phyloP scores from a whole-genome alignment of 345 rosid genomes.

The Euclidium syriacum region DNA sequence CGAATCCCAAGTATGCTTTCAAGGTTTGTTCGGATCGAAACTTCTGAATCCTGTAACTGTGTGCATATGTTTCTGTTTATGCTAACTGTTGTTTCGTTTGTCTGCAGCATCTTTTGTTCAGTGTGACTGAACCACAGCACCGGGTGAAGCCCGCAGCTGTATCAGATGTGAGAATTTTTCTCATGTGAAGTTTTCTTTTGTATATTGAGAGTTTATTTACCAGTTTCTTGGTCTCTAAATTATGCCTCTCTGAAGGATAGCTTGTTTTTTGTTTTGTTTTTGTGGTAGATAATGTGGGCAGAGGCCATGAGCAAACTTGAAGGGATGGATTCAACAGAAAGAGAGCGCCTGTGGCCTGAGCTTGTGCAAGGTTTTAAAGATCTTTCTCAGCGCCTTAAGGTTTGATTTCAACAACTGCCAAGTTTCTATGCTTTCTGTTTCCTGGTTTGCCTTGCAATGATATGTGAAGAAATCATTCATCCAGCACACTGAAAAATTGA shows the following conservation, averaged over 20 bases:
- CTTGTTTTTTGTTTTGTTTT: conserved; percentile 33
- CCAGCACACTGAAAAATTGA: not conserved
- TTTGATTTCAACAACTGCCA: conserved; percentile 8
- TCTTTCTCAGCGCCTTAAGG: conserved; percentile 89
- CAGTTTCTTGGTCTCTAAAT: not conserved
- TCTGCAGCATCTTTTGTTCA: conserved; percentile 81
- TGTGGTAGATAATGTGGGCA: conserved; percentile 90
- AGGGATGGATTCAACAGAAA: conserved; percentile 85
- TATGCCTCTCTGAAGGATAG: conserved; percentile 22
- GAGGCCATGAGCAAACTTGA: conserved; percentile 93
- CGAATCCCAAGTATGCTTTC: conserved; percentile 80
- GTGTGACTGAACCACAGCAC: conserved; percentile 73
- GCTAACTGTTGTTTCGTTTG: not conserved
- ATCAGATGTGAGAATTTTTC: conserved; percentile 70
- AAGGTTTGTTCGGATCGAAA: conserved; percentile 45
- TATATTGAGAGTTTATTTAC: not conserved
- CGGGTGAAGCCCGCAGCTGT: conserved; percentile 86
- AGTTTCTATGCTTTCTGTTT: conserved; percentile 2
- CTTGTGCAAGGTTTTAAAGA: conserved; percentile 96
- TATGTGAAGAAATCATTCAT: not conserved
- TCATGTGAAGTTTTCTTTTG: conserved; percentile 6
- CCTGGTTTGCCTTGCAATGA: not conserved
- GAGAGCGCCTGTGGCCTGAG: conserved; percentile 98
- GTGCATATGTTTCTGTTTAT: not conserved
- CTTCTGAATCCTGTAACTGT: not conserved